Base-by-base conservation (phyloP, 306 rosid genomes). In the Purshia tridentata region DNA sequence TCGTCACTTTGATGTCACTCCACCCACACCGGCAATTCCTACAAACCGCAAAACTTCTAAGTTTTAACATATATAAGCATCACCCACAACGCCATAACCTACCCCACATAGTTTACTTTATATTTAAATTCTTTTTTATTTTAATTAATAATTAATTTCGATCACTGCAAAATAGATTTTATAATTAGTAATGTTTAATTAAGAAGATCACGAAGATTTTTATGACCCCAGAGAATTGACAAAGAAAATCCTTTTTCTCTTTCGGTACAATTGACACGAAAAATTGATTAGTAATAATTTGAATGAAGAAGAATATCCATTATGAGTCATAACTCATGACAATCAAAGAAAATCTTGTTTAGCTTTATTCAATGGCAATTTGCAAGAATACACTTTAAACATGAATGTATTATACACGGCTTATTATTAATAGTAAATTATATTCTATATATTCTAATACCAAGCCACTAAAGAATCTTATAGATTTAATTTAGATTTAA, bases 21-120 rank as follows among this genome's bases (percentile, higher is more conserved):
- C 49, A 35, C 52, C 72, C 72, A 29, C 83, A 74, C 76, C 22
- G 61, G 67, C 52, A 74, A 79, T 74, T 41, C 76, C 40, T 54
- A 19, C 67, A 68, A 73, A 53, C 76, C 72, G 71, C 72, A 53
- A 74, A 76, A 62, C 8, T 44, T 60, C 47, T 53, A n/a, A n/a
- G n/a, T 29, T 29, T 29, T 29, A 2, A 29, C 35, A 29, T 9
- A 67, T 79, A 79, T 79, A 68, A 69, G 52, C 83, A 52, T 62
- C 76, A 52, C 67, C 83, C 68, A 74, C 72, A 6, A 12, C 15
- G 4, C 35, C 35, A 29, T 29, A 29, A 29, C 35, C 35, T 29
- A 29, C 35, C 35, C 35, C 35, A 29, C 35, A 29, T 29, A 3
- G n/a, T n/a, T n/a, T n/a, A n/a, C n/a, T n/a, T n/a, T 29, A 29